These are phyloP conservation scores for Ilex aquifolium DNA, from an alignment of 257 asterid genomes.

Conservation along the genomic window DNA sequence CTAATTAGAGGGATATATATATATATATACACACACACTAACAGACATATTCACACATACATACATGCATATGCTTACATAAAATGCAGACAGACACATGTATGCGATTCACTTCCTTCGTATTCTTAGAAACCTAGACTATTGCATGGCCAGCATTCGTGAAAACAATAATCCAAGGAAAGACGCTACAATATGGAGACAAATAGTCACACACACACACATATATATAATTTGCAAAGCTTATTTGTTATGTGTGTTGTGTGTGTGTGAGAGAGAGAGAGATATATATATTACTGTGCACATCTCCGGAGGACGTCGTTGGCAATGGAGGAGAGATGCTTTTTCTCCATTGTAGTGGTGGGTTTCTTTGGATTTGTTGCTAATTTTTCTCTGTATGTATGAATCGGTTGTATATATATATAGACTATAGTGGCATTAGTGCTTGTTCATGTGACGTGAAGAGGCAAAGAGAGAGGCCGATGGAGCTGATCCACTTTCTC, in stretches of 20 bases:
- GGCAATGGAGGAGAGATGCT: slow-evolving; percentile 68
- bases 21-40: too few species aligned
- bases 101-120: too few species aligned
- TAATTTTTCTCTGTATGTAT: background rate
- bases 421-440: background rate
- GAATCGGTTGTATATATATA: too few species aligned
- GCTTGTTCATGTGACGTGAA: background rate
- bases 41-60: too few species aligned
- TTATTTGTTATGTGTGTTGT: background rate
- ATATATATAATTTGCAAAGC: background rate
- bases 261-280: background rate
- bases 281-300: slow-evolving; percentile 35
- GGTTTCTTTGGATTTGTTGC: background rate
- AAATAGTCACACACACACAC: background rate
- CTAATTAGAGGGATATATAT: too few species aligned
- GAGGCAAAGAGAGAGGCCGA: background rate
- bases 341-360: slow-evolving; percentile 38
- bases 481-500: slow-evolving; percentile 16
- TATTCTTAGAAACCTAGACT: background rate
- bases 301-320: slow-evolving; percentile 54
- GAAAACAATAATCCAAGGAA: background rate
- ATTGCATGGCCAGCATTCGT: background rate
- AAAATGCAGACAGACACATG: too few species aligned
- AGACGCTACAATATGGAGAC: background rate
- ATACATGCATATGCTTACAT: too few species aligned